Percentiles rank a stretch among this genome's conserved stretches.
These are phyloP conservation scores for Agaricales sp. DNA, from an alignment of 1,284 basidiomycete genomes.

Conservation along the genomic window DNA sequence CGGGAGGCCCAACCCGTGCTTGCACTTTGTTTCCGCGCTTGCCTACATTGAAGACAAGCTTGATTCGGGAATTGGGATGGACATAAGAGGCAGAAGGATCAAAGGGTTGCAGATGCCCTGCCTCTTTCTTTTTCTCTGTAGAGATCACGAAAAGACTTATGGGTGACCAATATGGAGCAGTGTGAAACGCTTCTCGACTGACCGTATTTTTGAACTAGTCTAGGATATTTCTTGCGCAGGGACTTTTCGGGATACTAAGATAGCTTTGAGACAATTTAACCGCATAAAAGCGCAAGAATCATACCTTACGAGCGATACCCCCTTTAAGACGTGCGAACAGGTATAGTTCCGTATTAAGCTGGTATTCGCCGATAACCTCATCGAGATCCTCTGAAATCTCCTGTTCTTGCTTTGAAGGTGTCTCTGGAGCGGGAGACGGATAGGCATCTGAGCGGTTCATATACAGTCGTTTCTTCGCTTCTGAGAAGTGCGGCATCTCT, in stretches of 20 bases:
- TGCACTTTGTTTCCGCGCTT: slow-evolving; percentile 19
- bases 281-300: slow-evolving; percentile 9
- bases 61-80: slow-evolving; percentile 49
- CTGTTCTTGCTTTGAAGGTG: too few species aligned
- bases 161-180: background rate
- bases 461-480: slow-evolving; percentile 30
- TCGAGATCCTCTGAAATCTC: slow-evolving; percentile 24
- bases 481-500: slow-evolving; percentile 20
- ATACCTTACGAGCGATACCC: slow-evolving; percentile 53
- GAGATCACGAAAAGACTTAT: slow-evolving; percentile 7
- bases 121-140: slow-evolving; percentile 32
- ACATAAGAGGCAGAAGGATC: slow-evolving; percentile 51
- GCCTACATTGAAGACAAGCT: slow-evolving; percentile 20
- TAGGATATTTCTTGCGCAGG: slow-evolving; percentile 26
- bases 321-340: slow-evolving; percentile 49
- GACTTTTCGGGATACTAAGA: slow-evolving; percentile 25
- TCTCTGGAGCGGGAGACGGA: slow-evolving; percentile 20
- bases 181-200: slow-evolving; percentile 16
- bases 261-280: slow-evolving; percentile 1
- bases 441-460: slow-evolving; percentile 22
- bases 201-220: slow-evolving; percentile 51
- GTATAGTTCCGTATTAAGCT: slow-evolving; percentile 19
- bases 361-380: slow-evolving; percentile 50
- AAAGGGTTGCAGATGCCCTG: slow-evolving; percentile 36
- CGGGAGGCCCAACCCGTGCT: slow-evolving; percentile 16